Evolutionary conservation across 148 eudicot species (phyloP).

Genomic region (Chenopodium berlandieri): DNA sequence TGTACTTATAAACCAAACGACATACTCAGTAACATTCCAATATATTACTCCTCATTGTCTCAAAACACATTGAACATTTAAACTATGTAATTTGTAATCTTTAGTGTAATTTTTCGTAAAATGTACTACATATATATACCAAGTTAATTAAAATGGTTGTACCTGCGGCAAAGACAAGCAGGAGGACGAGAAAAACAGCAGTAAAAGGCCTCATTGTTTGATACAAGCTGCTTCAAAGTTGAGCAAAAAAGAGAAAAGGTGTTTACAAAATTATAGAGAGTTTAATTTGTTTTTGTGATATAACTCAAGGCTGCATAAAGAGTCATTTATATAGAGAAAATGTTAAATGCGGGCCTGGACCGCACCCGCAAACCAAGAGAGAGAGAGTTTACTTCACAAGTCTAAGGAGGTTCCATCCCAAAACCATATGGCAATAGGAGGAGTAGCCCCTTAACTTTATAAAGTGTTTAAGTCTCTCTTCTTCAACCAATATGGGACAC

Average conservation of each 20-base stretch:
- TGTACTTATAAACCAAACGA: too few species aligned
- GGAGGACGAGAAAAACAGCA: constrained; percentile 4
- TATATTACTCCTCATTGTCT: background rate
- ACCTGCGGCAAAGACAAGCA: constrained; percentile 13
- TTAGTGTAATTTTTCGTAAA: too few species aligned
- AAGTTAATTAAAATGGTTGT: background rate
- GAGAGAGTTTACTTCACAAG: too few species aligned
- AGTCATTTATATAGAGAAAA: background rate
- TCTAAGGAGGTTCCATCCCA: too few species aligned
- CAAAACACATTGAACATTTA: background rate
- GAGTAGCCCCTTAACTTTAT: too few species aligned
- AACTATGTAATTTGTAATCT: too few species aligned
- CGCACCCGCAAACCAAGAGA: too few species aligned
- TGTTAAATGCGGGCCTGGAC: too few species aligned
- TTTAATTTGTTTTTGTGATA: background rate
- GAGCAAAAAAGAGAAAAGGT: background rate
- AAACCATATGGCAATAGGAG: too few species aligned
- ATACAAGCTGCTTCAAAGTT: background rate
- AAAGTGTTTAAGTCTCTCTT: too few species aligned
- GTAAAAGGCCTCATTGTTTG: constrained; percentile 4
- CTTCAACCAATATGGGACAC: too few species aligned
- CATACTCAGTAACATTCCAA: too few species aligned
- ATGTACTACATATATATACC: background rate
- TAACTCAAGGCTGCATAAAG: background rate
- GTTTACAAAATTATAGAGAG: background rate